phyloP scores from a whole-genome alignment of 2,329 filamentous ascomycete genomes.

The Onygena corvina region DNA sequence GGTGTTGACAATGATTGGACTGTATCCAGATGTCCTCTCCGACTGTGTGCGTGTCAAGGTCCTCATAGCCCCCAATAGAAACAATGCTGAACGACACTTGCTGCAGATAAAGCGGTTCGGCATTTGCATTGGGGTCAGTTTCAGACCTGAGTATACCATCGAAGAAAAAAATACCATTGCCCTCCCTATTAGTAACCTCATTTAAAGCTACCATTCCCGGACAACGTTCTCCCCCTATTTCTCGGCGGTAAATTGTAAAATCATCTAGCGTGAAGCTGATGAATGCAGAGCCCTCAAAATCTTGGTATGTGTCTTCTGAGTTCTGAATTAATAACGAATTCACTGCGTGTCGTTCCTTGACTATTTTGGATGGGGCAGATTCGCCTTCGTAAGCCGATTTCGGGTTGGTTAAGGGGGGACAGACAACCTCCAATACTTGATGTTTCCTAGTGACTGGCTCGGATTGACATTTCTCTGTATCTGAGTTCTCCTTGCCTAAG shows the following conservation, averaged over 20 bases:
- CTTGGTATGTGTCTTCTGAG: slow-evolving; percentile 12
- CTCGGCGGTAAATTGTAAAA: slow-evolving; percentile 46
- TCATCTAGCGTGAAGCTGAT: slow-evolving; percentile 44
- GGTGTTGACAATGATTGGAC: slow-evolving; percentile 31
- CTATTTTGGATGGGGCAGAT: slow-evolving; percentile 14
- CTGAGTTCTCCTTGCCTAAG: background rate
- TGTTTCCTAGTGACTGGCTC: background rate
- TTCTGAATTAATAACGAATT: slow-evolving; percentile 18
- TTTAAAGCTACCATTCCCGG: slow-evolving; percentile 47
- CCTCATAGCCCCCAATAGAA: slow-evolving; percentile 56
- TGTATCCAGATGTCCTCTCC: slow-evolving; percentile 52
- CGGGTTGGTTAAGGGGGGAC: slow-evolving; percentile 16
- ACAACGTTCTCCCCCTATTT: slow-evolving; percentile 22
- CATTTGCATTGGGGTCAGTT: slow-evolving; percentile 23
- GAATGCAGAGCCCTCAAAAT: slow-evolving; percentile 17
- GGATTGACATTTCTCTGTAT: background rate
- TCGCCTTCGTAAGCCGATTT: slow-evolving; percentile 20
- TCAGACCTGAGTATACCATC: slow-evolving; percentile 45
- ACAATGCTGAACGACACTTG: slow-evolving; percentile 45
- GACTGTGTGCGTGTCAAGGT: slow-evolving; percentile 36
- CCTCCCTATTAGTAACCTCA: slow-evolving; percentile 35
- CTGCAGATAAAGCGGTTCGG: slow-evolving; percentile 39
- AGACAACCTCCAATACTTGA: background rate
- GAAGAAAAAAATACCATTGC: slow-evolving; percentile 39
- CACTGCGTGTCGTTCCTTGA: slow-evolving; percentile 26